Conservation (phyloP, 1,284 basidiomycete genomes). For the Ceratobasidium sp. region DNA sequence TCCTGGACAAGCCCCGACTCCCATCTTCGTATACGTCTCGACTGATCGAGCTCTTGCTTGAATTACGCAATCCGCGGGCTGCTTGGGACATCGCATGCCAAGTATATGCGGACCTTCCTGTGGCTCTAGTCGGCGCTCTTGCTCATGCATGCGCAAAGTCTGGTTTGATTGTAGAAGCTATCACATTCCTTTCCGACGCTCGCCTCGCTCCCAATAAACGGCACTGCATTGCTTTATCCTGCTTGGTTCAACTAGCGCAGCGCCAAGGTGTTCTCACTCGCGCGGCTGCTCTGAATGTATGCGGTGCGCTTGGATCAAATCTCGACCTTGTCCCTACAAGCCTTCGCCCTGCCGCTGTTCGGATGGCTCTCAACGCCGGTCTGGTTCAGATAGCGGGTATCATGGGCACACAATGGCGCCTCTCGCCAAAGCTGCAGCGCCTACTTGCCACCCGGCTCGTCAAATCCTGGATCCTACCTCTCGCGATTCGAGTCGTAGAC, state of each 20-base stretch:
- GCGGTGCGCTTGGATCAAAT: neutral
- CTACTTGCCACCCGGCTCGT: neutral
- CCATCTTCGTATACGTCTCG: conserved; percentile 1
- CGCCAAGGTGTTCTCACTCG: neutral
- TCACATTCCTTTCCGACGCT: neutral
- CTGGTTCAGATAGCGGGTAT: conserved; percentile 4
- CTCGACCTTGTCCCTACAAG: neutral
- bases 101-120: neutral
- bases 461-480: neutral
- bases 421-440: neutral
- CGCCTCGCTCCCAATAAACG: neutral
- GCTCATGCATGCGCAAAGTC: neutral
- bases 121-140: neutral
- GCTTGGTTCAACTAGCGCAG: neutral
- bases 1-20: neutral
- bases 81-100: conserved; percentile 6
- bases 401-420: conserved; percentile 4
- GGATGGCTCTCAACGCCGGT: conserved; percentile 20
- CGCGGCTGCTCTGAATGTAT: neutral
- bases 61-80: neutral
- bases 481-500: neutral
- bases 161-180: neutral
- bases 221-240: neutral
- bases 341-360: neutral
- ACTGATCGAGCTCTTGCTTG: conserved; percentile 13